A percentile compares a stretch with the other conserved stretches of the same genome.
phyloP scores from a whole-genome alignment of 1,284 basidiomycete species.

The Phellinidium pouzarii region DNA sequence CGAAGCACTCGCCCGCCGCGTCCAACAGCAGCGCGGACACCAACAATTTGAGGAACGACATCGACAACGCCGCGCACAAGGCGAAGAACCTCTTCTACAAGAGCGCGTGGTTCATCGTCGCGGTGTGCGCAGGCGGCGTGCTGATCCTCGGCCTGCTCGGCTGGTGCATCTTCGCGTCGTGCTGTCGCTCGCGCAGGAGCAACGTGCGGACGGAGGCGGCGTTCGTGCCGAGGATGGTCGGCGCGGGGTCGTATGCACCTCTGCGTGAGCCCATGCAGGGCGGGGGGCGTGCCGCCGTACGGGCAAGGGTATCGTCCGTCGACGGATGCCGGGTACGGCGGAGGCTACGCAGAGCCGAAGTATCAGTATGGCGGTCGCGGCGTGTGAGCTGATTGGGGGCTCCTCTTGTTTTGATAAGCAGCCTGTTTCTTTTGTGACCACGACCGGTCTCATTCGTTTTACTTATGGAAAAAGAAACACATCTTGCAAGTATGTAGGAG shows the following conservation, averaged over 20 bases:
- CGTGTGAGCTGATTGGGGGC: not conserved
- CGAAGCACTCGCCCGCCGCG: slow-evolving; percentile 14
- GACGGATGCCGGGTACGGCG: not conserved
- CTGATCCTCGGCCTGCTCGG: slow-evolving; percentile 2
- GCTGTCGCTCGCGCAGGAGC: slow-evolving; percentile 11
- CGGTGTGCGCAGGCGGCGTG: slow-evolving; percentile 5
- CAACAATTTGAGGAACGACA: slow-evolving; percentile 1
- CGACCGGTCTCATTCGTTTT: too few species aligned
- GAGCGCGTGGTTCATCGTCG: slow-evolving; percentile 16
- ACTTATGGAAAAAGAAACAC: too few species aligned
- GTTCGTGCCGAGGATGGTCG: slow-evolving; percentile 16
- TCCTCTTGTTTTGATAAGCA: too few species aligned
- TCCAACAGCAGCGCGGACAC: not conserved
- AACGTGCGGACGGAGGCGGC: slow-evolving; percentile 13
- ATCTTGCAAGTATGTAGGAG: not conserved
- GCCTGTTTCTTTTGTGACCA: not conserved
- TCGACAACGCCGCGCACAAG: not conserved
- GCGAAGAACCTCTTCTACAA: slow-evolving; percentile 14
- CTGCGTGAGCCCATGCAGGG: slow-evolving; percentile 2
- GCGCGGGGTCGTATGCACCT: slow-evolving; percentile 12
- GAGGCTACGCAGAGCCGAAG: slow-evolving; percentile 7
- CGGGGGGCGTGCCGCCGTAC: not conserved
- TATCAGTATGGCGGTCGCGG: slow-evolving; percentile 16
- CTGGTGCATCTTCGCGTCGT: slow-evolving; percentile 1
- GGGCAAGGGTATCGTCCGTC: not conserved